Percentiles rank a stretch among this genome's conserved stretches.
These are phyloP conservation scores for Fusarium poae DNA, from an alignment of 2,329 filamentous ascomycete genomes.

Conservation along the genomic window DNA sequence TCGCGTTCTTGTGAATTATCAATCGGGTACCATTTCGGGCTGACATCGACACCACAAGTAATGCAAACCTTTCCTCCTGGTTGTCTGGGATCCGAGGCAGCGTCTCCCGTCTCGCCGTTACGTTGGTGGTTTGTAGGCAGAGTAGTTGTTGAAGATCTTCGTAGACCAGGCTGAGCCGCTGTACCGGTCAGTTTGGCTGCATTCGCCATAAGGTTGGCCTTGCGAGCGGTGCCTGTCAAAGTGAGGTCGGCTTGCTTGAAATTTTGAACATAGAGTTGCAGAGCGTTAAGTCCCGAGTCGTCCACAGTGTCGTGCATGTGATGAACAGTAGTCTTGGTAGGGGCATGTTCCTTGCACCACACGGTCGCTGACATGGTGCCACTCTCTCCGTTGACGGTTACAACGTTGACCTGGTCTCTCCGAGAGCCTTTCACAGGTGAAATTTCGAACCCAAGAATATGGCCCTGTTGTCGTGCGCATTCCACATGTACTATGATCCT, in stretches of 20 bases:
- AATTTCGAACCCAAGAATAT: conserved; percentile 90
- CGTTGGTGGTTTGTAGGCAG: conserved; percentile 46
- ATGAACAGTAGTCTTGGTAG: conserved; percentile 79
- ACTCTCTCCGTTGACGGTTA: conserved; percentile 83
- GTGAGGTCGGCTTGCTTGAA: conserved; percentile 96
- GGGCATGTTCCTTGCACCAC: conserved; percentile 92
- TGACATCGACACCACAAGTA: conserved; percentile 76
- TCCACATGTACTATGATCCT: conserved; percentile 80
- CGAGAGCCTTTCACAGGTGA: conserved; percentile 89
- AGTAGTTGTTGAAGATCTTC: conserved; percentile 69
- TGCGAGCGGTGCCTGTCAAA: conserved; percentile 91
- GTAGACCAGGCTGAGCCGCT: conserved; percentile 55
- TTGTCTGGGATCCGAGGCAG: conserved; percentile 50
- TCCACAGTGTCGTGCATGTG: conserved; percentile 81
- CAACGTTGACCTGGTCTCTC: conserved; percentile 82
- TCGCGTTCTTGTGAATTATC: conserved; percentile 65
- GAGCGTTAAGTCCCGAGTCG: conserved; percentile 78
- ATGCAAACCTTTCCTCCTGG: conserved; percentile 69
- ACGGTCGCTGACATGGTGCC: conserved; percentile 87
- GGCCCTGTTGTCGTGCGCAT: conserved; percentile 87
- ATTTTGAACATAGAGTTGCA: conserved; percentile 88
- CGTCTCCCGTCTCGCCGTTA: conserved; percentile 48
- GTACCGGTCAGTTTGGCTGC: conserved; percentile 67
- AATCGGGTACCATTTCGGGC: conserved; percentile 79
- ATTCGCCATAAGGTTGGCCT: conserved; percentile 82